Evolutionary conservation across 441 rosid genomes (phyloP), one percentile per base, ranked within the genome.

Genomic region (Populus hybrid): DNA sequence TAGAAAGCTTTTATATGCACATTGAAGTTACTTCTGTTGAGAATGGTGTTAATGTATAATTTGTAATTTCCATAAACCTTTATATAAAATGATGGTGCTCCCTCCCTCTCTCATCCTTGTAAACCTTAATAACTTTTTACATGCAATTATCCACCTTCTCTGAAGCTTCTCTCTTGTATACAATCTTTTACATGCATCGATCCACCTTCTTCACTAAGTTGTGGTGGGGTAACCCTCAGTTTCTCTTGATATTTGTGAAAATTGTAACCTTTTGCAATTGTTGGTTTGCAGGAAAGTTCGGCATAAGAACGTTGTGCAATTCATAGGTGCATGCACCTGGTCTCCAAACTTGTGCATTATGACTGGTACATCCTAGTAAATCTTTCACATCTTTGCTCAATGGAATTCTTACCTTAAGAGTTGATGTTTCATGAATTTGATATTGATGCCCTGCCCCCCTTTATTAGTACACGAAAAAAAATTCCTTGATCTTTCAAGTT

Each of bases 301-400:
- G 38, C 98, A 94, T 83, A 96, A 92, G 87, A 96, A 96, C 81
- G 96, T 96, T 77, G 97, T 96, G 75, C 99, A 96, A 77, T 94
- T 96, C 80, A 93, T 96, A 6, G 99, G 99, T 77, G 99, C 98
- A 69, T 91, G 97, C 84, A 96, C 99, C 72, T 84, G 84, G 69
- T 85, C 97, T 83, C 96, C 98, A 84, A 87, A 87, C 82, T 88
- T 89, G 77, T 96, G 98, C 84, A 94, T 96, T 70, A 95, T 96
- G 82, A 94, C 98, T 0, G 97, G 99, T 92, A 85, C 80, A 11
- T 35, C 67, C 50, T 35, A 28, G 46, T 38, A 32, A 36, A 18
- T 57, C 24, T 50, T 70, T n/a, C n/a, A 50, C 59, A 32, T 32
- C n/a, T 23, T 26, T 26, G 28, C 28, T 26, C 28, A 26, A 1